Conservation (phyloP, 768 basidiomycete species). For the Mycena polygramma region DNA sequence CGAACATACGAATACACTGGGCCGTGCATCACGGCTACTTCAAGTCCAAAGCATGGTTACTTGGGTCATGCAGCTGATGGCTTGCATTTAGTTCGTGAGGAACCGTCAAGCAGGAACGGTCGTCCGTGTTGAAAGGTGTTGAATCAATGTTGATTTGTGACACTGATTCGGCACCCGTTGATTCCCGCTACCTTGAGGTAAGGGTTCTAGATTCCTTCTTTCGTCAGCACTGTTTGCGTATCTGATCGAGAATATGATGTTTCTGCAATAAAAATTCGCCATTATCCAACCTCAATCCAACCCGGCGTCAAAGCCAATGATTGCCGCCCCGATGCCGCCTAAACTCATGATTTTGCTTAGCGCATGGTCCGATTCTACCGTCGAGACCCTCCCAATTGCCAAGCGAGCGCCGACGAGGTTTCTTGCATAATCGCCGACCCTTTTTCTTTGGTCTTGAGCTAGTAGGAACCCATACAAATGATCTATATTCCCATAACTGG, state of each 20-base stretch:
- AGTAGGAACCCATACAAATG: too few relatives aligned
- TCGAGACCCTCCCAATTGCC: neutral
- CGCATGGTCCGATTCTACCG: neutral
- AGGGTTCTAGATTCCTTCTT: neutral
- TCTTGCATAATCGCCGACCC: too few relatives aligned
- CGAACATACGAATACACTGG: too few relatives aligned
- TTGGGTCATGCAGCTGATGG: neutral
- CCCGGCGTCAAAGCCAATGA: neutral
- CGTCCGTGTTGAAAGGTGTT: neutral
- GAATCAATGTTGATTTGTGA: neutral
- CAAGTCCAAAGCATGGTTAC: too few relatives aligned
- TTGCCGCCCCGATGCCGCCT: too few relatives aligned
- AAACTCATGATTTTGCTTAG: neutral
- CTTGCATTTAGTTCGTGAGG: neutral
- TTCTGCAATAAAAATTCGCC: neutral
- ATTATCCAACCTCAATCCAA: neutral
- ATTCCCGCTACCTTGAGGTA: constrained; percentile 7
- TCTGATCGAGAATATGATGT: neutral
- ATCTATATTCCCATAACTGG: too few relatives aligned
- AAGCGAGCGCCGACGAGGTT: too few relatives aligned
- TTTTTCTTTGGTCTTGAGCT: too few relatives aligned
- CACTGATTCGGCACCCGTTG: neutral
- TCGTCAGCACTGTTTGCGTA: neutral
- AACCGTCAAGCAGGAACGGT: neutral
- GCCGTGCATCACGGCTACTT: neutral